These are phyloP conservation scores for Verticillium nubilum DNA, from an alignment of 2,329 filamentous ascomycete species.

Conservation along the genomic window DNA sequence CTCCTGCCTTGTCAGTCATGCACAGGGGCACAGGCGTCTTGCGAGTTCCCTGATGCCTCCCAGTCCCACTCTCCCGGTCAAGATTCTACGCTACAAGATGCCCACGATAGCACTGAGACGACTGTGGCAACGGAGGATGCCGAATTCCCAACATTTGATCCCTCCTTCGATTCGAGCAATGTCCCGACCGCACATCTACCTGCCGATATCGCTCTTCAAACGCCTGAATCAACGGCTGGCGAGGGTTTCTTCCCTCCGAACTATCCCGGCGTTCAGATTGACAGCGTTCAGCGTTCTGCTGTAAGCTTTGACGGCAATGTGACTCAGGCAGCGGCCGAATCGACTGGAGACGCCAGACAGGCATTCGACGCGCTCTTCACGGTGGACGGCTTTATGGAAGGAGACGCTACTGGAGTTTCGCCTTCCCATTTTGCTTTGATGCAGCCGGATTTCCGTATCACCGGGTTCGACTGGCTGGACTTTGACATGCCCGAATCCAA, in stretches of 20 bases:
- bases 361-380: background rate
- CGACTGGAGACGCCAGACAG: background rate
- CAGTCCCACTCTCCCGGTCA: background rate
- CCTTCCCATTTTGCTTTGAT: background rate
- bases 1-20: slow-evolving; percentile 17
- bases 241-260: background rate
- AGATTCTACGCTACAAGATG: background rate
- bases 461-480: slow-evolving; percentile 16
- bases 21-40: slow-evolving; percentile 6
- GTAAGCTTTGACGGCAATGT: background rate
- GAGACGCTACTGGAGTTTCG: background rate
- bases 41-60: slow-evolving; percentile 6
- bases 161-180: background rate
- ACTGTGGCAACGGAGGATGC: background rate
- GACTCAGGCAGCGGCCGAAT: too few species aligned
- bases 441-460: slow-evolving; percentile 11
- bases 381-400: background rate
- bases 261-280: background rate
- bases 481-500: slow-evolving; percentile 10
- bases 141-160: background rate
- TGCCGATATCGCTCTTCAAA: background rate
- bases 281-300: background rate
- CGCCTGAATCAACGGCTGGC: background rate
- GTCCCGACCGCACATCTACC: background rate
- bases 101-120: background rate